Evolutionary conservation across 306 rosid genomes (phyloP).

Genomic region (Vigna radiata): DNA sequence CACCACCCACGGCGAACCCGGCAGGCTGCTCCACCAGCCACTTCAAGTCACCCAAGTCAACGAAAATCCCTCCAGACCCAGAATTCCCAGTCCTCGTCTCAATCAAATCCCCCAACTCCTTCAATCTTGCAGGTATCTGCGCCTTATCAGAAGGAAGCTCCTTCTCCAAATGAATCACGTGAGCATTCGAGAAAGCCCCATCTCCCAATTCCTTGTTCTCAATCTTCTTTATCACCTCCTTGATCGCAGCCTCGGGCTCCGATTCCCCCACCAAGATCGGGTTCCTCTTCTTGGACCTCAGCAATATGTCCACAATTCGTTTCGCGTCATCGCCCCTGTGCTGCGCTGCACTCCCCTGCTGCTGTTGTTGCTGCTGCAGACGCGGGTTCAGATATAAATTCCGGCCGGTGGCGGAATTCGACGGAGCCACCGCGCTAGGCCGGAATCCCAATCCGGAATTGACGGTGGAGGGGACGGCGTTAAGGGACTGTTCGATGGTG

Average conservation of each 20-base stretch:
- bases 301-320: constrained; percentile 66
- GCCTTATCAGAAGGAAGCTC: constrained; percentile 69
- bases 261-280: constrained; percentile 93
- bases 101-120: constrained; percentile 70
- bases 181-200: constrained; percentile 56
- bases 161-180: constrained; percentile 75
- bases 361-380: constrained; percentile 63
- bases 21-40: constrained; percentile 90
- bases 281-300: constrained; percentile 72
- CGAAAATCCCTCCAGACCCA: constrained; percentile 59
- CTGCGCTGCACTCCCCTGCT: constrained; percentile 60
- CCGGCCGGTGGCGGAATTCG: constrained; percentile 44
- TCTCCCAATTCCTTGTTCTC: constrained; percentile 72
- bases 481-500: constrained; percentile 82
- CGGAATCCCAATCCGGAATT: constrained; percentile 81
- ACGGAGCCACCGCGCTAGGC: constrained; percentile 42
- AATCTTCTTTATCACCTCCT: constrained; percentile 73
- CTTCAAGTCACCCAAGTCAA: constrained; percentile 91
- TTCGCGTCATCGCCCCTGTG: constrained; percentile 78
- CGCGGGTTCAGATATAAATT: constrained; percentile 83
- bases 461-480: constrained; percentile 50
- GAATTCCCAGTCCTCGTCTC: constrained; percentile 60
- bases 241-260: constrained; percentile 82
- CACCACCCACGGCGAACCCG: constrained; percentile 50
- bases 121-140: constrained; percentile 57